These are phyloP conservation scores for Acer yangbiense DNA, from an alignment of 345 rosid species.

Conservation along the genomic window DNA sequence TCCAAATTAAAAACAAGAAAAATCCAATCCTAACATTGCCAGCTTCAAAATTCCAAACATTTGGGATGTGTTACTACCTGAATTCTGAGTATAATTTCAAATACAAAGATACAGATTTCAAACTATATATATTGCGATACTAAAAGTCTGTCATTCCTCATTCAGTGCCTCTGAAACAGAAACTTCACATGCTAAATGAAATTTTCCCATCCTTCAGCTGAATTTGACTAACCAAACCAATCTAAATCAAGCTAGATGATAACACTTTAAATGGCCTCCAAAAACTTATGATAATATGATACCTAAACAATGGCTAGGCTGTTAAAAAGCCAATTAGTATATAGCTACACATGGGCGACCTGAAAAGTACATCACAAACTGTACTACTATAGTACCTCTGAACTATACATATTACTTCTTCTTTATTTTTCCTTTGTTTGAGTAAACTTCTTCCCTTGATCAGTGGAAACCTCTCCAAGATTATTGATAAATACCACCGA, in stretches of 20 bases:
- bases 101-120: too few species aligned
- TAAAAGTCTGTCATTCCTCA: too few species aligned
- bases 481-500: neutral
- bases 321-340: neutral
- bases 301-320: neutral
- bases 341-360: neutral
- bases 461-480: neutral
- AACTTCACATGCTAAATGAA: too few species aligned
- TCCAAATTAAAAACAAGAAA: slow-evolving; percentile 6
- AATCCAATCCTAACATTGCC: neutral
- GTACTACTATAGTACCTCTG: neutral
- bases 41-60: neutral
- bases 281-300: neutral
- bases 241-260: neutral
- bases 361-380: neutral
- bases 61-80: neutral
- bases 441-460: neutral
- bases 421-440: neutral
- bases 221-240: neutral
- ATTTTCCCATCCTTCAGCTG: neutral
- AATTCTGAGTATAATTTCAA: neutral
- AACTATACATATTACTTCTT: neutral
- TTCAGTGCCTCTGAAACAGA: too few species aligned
- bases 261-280: neutral
- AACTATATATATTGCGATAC: too few species aligned